A percentile compares a stretch with the other conserved stretches of the same genome.
Conservation (phyloP, 345 rosid genomes). For the Populus pruinosa region DNA sequence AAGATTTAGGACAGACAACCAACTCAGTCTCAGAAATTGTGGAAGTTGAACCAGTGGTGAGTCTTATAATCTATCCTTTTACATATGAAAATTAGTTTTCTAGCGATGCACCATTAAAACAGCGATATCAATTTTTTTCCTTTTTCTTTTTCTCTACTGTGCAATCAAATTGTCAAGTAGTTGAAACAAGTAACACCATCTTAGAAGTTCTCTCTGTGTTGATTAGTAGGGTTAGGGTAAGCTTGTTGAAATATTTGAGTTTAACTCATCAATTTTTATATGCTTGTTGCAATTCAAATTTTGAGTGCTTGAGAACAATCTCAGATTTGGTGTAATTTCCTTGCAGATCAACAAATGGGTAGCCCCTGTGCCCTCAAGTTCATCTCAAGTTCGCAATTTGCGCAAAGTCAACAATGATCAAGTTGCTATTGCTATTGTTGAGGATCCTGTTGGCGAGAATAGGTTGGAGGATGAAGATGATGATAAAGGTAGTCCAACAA, state of each 20-base stretch:
- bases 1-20: slow-evolving; percentile 37
- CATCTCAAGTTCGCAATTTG: slow-evolving; percentile 83
- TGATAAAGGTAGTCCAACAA: slow-evolving; percentile 62
- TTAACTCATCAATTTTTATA: neutral
- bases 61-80: slow-evolving; percentile 17
- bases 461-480: slow-evolving; percentile 86
- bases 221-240: neutral
- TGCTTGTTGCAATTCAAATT: neutral
- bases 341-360: slow-evolving; percentile 73
- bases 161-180: neutral
- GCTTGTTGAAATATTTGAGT: neutral
- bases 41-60: slow-evolving; percentile 92
- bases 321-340: slow-evolving; percentile 11
- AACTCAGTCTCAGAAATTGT: slow-evolving; percentile 54
- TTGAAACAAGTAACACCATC: neutral
- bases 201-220: neutral
- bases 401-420: slow-evolving; percentile 85
- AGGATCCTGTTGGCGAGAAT: slow-evolving; percentile 38
- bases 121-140: neutral
- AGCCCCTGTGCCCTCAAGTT: slow-evolving; percentile 43
- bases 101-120: neutral
- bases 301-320: neutral
- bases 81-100: neutral
- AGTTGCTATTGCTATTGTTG: slow-evolving; percentile 80
- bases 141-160: neutral